Base-by-base conservation (phyloP, 495 filamentous ascomycete genomes). In the Podospora sp. region DNA sequence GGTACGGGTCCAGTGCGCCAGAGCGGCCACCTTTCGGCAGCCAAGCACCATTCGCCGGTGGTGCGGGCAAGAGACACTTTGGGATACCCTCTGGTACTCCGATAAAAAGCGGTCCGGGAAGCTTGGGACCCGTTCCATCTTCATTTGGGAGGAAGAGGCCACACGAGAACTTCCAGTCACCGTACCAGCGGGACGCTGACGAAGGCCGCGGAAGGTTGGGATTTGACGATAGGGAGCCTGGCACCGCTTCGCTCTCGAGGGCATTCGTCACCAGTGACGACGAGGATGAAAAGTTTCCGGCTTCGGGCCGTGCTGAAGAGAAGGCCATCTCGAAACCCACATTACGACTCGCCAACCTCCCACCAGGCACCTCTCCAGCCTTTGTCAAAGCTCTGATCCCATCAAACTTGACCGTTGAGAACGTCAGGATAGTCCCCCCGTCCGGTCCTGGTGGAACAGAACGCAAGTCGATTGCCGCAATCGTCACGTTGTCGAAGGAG, bases 241-340 rank as follows among this genome's bases (percentile, higher is more conserved):
- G 29, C 29, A 33, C 29, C 8, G 75, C 71, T 26, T 65, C 71
- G 22, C 62, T 83, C 36, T 72, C 80, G 62, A 79, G 77, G 59
- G 80, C 77, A 1, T 83, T 82, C 62, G 72, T 79, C 60, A 74
- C 76, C 22, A 83, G 79, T 66, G 81, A 83, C 59, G 81, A 83
- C 26, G 81, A 83, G 59, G 72, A 65, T 27, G 81, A 80, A 25
- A 46, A 60, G 18, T 49, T 66, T 18, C 67, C 71, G 20, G 65
- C 72, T 16, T 71, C 71, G 16, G 81, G 73, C 46, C 70, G 81
- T 62, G 85, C 87, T 14, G 87, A 88, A 36, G 91, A 95, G 68
- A 90, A 88, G 69, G 88, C 89, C 46, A 87, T 88, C 63, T 88
- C 94, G 18, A 94, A 92, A 73, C 94, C 93, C n/a, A 96, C 93